Conservation (phyloP, 2,329 filamentous ascomycete genomes). For the Fonsecaea multimorphosa region DNA sequence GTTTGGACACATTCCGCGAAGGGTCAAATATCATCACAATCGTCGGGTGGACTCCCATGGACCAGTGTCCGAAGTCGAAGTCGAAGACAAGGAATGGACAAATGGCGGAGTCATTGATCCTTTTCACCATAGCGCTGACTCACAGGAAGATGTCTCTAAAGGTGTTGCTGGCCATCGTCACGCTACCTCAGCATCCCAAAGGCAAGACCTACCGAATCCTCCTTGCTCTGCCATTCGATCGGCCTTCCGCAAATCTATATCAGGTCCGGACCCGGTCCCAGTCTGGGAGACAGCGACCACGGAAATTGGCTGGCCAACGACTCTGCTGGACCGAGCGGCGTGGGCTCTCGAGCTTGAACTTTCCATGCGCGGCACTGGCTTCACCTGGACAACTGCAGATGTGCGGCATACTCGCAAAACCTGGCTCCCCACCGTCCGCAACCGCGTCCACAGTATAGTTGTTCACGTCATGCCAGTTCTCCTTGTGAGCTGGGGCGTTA, state of each 20-base stretch:
- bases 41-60: conserved; percentile 43
- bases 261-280: conserved; percentile 40
- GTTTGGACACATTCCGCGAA: conserved; percentile 49
- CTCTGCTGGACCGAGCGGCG: conserved; percentile 49
- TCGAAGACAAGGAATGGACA: conserved; percentile 27
- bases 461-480: conserved; percentile 49
- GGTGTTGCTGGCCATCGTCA: no score
- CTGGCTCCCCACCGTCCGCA: conserved; percentile 50
- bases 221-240: not conserved
- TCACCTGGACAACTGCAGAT: conserved; percentile 55
- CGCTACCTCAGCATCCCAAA: not conserved
- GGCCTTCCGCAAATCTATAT: conserved; percentile 30
- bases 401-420: conserved; percentile 53
- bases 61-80: conserved; percentile 29
- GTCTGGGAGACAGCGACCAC: conserved; percentile 49
- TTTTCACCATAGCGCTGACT: conserved; percentile 22
- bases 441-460: conserved; percentile 50
- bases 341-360: conserved; percentile 55
- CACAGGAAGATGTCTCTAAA: not conserved
- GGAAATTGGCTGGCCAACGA: conserved; percentile 49
- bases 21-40: conserved; percentile 51
- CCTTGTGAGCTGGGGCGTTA: conserved; percentile 45
- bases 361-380: conserved; percentile 53
- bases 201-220: not conserved
- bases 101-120: conserved; percentile 34